These are phyloP conservation scores for Tothia fuscella DNA, from an alignment of 2,329 filamentous ascomycete species.

Conservation along the genomic window DNA sequence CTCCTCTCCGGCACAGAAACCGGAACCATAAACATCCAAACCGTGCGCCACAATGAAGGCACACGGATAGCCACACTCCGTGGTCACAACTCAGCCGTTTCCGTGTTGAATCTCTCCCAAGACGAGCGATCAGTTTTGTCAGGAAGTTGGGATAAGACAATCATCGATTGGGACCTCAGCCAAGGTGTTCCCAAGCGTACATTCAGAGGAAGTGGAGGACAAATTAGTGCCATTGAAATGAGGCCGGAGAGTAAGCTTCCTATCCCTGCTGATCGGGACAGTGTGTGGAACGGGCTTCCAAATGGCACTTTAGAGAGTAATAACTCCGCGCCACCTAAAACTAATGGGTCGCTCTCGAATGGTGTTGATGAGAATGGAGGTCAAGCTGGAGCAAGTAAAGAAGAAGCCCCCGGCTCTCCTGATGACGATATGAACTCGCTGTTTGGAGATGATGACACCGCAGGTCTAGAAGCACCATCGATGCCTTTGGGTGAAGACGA, in stretches of 20 bases:
- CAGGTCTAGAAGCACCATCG: constrained; percentile 23
- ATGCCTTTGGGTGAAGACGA: constrained; percentile 61
- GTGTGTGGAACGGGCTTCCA: constrained; percentile 38
- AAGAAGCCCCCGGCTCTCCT: constrained; percentile 15
- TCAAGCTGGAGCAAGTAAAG: too few species aligned
- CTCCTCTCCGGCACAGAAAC: constrained; percentile 81
- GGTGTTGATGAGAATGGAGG: constrained; percentile 25
- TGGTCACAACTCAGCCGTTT: constrained; percentile 83
- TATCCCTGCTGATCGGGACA: constrained; percentile 65
- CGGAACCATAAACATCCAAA: constrained; percentile 85
- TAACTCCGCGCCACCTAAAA: constrained; percentile 46
- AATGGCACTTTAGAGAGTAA: constrained; percentile 69
- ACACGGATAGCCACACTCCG: constrained; percentile 73
- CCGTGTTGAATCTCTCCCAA: constrained; percentile 65
- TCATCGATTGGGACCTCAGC: constrained; percentile 91
- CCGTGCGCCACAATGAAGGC: constrained; percentile 86
- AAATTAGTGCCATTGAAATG: constrained; percentile 81
- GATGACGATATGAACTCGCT: constrained; percentile 62
- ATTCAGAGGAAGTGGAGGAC: constrained; percentile 66
- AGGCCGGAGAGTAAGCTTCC: constrained; percentile 64
- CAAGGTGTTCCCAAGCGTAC: constrained; percentile 63
- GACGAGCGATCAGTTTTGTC: constrained; percentile 83
- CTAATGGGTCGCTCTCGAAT: constrained; percentile 42
- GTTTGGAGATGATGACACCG: constrained; percentile 59
- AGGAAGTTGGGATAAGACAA: constrained; percentile 91